phyloP scores from a whole-genome alignment of 345 rosid genomes.

The Arabis hirsuta region DNA sequence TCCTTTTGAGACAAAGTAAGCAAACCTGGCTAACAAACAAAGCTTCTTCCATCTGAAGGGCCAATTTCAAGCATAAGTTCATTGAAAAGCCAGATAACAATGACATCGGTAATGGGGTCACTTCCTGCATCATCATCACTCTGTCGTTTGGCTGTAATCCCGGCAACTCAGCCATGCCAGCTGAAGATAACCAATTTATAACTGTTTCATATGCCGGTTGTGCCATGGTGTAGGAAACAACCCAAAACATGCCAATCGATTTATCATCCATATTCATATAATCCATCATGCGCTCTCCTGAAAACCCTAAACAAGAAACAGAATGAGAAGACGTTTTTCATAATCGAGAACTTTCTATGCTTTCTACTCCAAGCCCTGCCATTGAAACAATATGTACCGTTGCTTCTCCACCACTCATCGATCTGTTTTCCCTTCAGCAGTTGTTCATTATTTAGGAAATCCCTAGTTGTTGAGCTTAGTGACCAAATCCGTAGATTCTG shows the following conservation, averaged over 20 bases:
- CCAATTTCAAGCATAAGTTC: slow-evolving; percentile 81
- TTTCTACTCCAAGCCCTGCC: slow-evolving; percentile 12
- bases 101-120: slow-evolving; percentile 90
- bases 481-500: slow-evolving; percentile 96
- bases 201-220: slow-evolving; percentile 92
- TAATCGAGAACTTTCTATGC: slow-evolving; percentile 11
- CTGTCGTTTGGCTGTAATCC: slow-evolving; percentile 78
- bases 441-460: slow-evolving; percentile 84
- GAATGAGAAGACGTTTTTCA: slow-evolving; percentile 22
- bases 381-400: slow-evolving; percentile 61
- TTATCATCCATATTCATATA: slow-evolving; percentile 96
- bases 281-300: slow-evolving; percentile 95
- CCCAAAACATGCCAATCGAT: slow-evolving; percentile 99
- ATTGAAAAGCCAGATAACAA: slow-evolving; percentile 87
- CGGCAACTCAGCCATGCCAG: slow-evolving; percentile 73
- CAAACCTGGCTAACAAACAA: slow-evolving; percentile 86
- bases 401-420: slow-evolving; percentile 99
- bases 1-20: slow-evolving; percentile 34
- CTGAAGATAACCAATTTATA: slow-evolving; percentile 79
- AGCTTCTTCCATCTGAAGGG: slow-evolving; percentile 81
- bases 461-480: slow-evolving; percentile 81
- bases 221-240: slow-evolving; percentile 93
- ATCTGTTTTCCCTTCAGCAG: slow-evolving; percentile 96
- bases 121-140: slow-evolving; percentile 85
- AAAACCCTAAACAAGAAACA: slow-evolving; percentile 41